Percentiles rank a stretch among this genome's conserved stretches.
Conservation (phyloP, 1,139 yeast genomes). For the Geotrichum carabidarum region DNA sequence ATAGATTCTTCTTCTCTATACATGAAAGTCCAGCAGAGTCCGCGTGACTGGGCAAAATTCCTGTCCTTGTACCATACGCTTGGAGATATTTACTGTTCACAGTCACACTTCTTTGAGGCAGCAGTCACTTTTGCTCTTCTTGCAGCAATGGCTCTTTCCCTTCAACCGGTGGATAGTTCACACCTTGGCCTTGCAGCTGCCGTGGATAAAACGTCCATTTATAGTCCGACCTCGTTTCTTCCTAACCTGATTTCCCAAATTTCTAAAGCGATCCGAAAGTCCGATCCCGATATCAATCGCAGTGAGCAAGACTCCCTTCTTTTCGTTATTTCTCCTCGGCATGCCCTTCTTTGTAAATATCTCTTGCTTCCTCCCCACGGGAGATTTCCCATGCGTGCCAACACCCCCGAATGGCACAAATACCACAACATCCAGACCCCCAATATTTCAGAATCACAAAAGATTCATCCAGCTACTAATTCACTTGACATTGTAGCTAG, state of each 20-base stretch:
- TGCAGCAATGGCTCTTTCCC: slow-evolving; percentile 11
- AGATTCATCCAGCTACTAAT: slow-evolving; percentile 1
- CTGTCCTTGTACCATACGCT: slow-evolving; percentile 31
- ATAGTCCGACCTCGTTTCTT: slow-evolving; percentile 2
- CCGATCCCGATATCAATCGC: background rate
- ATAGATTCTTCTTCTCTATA: slow-evolving; percentile 6
- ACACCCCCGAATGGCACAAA: slow-evolving; percentile 16
- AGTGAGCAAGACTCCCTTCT: slow-evolving; percentile 1
- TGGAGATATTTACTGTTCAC: slow-evolving; percentile 26
- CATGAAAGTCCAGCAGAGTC: slow-evolving; percentile 11
- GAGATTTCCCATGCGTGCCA: slow-evolving; percentile 10
- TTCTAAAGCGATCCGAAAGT: slow-evolving; percentile 1
- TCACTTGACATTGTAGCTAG: slow-evolving; percentile 24
- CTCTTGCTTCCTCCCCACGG: slow-evolving; percentile 15
- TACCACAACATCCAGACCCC: slow-evolving; percentile 7
- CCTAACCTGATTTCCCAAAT: slow-evolving; percentile 14
- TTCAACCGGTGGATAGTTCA: background rate
- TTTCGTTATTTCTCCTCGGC: slow-evolving; percentile 10
- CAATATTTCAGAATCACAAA: background rate
- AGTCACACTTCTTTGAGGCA: slow-evolving; percentile 22
- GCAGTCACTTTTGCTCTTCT: slow-evolving; percentile 23
- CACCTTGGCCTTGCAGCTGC: slow-evolving; percentile 6
- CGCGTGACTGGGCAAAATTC: slow-evolving; percentile 28
- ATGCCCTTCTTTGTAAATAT: slow-evolving; percentile 14
- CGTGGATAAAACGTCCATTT: background rate